Evolutionary conservation across 495 filamentous ascomycete genomes (phyloP).

Genomic region (Neurospora sp.): DNA sequence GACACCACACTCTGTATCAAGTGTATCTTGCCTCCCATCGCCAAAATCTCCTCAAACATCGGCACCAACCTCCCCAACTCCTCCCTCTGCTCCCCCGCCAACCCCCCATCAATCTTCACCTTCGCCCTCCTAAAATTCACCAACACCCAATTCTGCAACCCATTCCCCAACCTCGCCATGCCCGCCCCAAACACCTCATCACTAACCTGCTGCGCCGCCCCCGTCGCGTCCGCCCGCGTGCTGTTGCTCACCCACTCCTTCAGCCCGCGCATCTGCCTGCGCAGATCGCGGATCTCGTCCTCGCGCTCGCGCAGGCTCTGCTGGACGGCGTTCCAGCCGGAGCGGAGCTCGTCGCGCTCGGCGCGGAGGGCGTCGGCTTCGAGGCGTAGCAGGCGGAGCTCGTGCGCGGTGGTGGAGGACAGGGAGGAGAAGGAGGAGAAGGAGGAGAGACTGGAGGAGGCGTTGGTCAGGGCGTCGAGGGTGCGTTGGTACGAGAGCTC

Average conservation of each 20-base stretch:
- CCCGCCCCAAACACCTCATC: constrained; percentile 44
- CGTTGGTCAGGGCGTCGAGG: constrained; percentile 29
- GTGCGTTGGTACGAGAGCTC: constrained; percentile 24
- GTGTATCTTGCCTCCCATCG: constrained; percentile 37
- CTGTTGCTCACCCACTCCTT: constrained; percentile 47
- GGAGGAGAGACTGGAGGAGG: not conserved
- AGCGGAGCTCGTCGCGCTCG: constrained; percentile 30
- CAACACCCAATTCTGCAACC: constrained; percentile 50
- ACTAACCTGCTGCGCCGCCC: constrained; percentile 34
- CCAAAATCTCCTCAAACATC: constrained; percentile 35
- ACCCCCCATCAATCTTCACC: constrained; percentile 31
- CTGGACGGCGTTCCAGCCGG: constrained; percentile 29
- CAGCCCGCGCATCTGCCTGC: constrained; percentile 39
- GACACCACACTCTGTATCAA: constrained; percentile 44
- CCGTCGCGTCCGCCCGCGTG: constrained; percentile 28
- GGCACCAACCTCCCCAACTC: constrained; percentile 38
- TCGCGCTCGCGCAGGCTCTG: constrained; percentile 29
- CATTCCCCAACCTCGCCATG: constrained; percentile 40
- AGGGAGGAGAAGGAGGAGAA: not conserved
- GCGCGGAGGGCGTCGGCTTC: constrained; percentile 30
- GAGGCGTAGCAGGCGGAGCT: constrained; percentile 30
- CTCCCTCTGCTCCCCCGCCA: constrained; percentile 19
- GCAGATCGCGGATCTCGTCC: constrained; percentile 31
- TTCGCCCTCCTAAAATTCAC: constrained; percentile 42
- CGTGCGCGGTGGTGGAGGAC: constrained; percentile 12